Evolutionary conservation across 2,329 filamentous ascomycete species (phyloP).

Genomic region (Pseudogymnoascus sp.): DNA sequence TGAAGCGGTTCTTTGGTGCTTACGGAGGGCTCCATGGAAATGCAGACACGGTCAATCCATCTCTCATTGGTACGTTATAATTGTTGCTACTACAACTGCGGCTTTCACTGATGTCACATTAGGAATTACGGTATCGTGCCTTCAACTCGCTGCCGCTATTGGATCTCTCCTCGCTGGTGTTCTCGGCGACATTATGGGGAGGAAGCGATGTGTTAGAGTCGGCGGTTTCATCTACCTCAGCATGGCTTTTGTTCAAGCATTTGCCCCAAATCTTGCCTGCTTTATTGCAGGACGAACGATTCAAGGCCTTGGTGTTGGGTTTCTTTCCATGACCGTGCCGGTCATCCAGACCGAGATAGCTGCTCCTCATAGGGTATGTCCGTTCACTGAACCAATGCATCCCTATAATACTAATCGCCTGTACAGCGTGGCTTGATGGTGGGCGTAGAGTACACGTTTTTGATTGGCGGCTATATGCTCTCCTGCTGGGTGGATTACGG

Average conservation of each 20-base stretch:
- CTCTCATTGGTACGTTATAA: constrained; percentile 26
- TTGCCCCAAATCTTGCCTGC: constrained; percentile 24
- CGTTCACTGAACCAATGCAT: neutral
- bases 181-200: constrained; percentile 32
- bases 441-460: constrained; percentile 33
- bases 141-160: constrained; percentile 32
- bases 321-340: constrained; percentile 35
- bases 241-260: constrained; percentile 32
- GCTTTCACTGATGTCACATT: neutral
- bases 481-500: constrained; percentile 35
- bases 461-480: constrained; percentile 34
- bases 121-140: constrained; percentile 31
- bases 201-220: constrained; percentile 31
- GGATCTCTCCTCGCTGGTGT: constrained; percentile 30
- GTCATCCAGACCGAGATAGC: constrained; percentile 36
- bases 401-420: neutral
- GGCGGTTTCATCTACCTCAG: constrained; percentile 33
- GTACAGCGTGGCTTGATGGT: constrained; percentile 32
- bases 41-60: constrained; percentile 28
- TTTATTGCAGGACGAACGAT: constrained; percentile 37
- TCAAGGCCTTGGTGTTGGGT: constrained; percentile 34
- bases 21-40: constrained; percentile 33
- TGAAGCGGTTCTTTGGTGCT: constrained; percentile 33
- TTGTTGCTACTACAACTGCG: neutral
- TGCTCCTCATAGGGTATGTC: constrained; percentile 23